Base-by-base conservation (phyloP, 148 eudicot genomes). In the Nepenthes mirabilis region DNA sequence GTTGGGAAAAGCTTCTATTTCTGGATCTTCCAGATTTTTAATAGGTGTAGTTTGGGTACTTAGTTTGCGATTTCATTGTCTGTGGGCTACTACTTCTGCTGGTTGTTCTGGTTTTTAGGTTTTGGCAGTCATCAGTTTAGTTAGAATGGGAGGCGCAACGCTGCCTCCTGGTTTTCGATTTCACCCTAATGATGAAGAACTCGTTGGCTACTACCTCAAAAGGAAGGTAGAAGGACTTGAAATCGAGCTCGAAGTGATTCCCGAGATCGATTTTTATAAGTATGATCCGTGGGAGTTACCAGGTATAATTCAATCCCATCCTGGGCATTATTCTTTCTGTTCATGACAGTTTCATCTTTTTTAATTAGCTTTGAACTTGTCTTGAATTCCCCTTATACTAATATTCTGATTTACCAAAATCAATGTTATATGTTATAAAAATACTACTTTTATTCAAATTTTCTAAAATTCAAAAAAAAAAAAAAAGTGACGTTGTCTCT, bases 141-240 rank as follows among this genome's bases (percentile, higher is more conserved):
- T 55, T 51, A 52, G 58, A 61, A 87, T 84, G 85, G 84, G 63
- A 51, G 74, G 83, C 60, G 74, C 80, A 49, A 63, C 83, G 58
- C 74, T 87, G 79, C 95, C 95, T 63, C 95, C 95, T n/a, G 95
- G 95, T 37, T 87, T 87, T 62, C 84, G 95, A 33, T 87, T 87
- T 72, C 95, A 87, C 60, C 95, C 95, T 1, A 87, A 89, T 9
- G 95, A 87, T 61, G 80, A 81, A 56, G 95, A 87, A 56, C 75
- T 87, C 58, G 76, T 87, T 51, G 95, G 79, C 11, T 87, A 87
- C 67, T 87, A 83, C 72, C 75, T 87, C 51, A 79, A 79, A 67
- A 79, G 90, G 69, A 87, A 87, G 70, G 83, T 78, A 33, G 86
- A 84, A 59, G 87, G 87, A 59, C 70, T 74, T 33, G 81, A 78